Conservation (phyloP, 2,329 filamentous ascomycete species). For the Sclerotinia trifoliorum region DNA sequence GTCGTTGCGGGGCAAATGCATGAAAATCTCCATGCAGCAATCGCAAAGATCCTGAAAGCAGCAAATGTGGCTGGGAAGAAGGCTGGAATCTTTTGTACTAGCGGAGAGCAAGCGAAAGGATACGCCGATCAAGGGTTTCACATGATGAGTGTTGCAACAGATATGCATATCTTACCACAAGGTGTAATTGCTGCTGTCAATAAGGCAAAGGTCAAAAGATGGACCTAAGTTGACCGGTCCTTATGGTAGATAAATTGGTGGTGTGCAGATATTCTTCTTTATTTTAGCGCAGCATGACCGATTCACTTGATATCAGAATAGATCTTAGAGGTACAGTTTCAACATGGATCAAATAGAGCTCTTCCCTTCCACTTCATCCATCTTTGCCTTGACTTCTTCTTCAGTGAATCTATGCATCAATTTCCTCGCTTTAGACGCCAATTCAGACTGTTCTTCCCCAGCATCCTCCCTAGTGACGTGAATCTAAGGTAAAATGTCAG, state of each 20-base stretch:
- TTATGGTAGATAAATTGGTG: slow-evolving; percentile 34
- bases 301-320: background rate
- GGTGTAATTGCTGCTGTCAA: slow-evolving; percentile 49
- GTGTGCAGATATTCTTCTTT: background rate
- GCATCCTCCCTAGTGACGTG: slow-evolving; percentile 56
- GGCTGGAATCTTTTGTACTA: slow-evolving; percentile 58
- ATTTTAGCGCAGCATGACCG: background rate
- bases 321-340: background rate
- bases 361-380: slow-evolving; percentile 52
- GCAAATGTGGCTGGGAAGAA: slow-evolving; percentile 63
- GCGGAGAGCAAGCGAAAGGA: slow-evolving; percentile 53
- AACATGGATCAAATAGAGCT: slow-evolving; percentile 3
- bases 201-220: slow-evolving; percentile 45
- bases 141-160: slow-evolving; percentile 59
- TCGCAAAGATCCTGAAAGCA: slow-evolving; percentile 57
- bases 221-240: slow-evolving; percentile 35
- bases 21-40: slow-evolving; percentile 57
- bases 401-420: slow-evolving; percentile 75
- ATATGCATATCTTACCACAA: slow-evolving; percentile 52
- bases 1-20: slow-evolving; percentile 60
- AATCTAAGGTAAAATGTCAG: slow-evolving; percentile 43
- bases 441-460: slow-evolving; percentile 49
- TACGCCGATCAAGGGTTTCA: slow-evolving; percentile 59
- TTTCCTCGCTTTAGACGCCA: slow-evolving; percentile 53
- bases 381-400: slow-evolving; percentile 64